These are phyloP conservation scores for Geranium incanum DNA, from an alignment of 441 rosid species.

Conservation along the genomic window DNA sequence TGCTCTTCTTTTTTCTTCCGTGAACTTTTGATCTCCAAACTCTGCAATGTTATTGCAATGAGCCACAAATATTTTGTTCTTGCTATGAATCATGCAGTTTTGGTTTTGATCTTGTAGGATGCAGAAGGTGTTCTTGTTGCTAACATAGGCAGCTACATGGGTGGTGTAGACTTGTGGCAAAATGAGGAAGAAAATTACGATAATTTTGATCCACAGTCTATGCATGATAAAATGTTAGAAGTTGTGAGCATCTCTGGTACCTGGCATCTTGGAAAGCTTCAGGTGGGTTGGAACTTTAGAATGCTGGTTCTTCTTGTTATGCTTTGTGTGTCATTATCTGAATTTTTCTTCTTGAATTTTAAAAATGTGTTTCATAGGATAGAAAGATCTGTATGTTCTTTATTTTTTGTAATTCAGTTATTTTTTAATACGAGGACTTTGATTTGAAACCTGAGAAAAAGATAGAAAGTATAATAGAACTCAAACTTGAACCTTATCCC, in stretches of 20 bases:
- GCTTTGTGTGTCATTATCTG: background rate
- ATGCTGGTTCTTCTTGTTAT: background rate
- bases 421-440: background rate
- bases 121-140: constrained; percentile 96
- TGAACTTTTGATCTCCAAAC: background rate
- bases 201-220: constrained; percentile 85
- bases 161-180: constrained; percentile 97
- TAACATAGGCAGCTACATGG: constrained; percentile 98
- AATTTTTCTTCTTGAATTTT: constrained; percentile 4
- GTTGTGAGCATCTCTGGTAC: constrained; percentile 96
- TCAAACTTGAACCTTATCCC: background rate
- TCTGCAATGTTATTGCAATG: background rate
- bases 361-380: background rate
- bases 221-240: constrained; percentile 91
- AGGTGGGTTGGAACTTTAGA: constrained; percentile 39
- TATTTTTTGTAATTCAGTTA: background rate
- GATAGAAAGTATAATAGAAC: background rate
- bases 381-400: background rate
- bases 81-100: constrained; percentile 17
- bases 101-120: constrained; percentile 44
- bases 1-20: constrained; percentile 9
- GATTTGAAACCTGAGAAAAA: background rate
- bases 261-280: constrained; percentile 98
- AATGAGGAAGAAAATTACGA: constrained; percentile 84
- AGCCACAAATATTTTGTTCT: background rate